Evolutionary conservation across 2,329 filamentous ascomycete species (phyloP).

Genomic region (Onygenales sp.): DNA sequence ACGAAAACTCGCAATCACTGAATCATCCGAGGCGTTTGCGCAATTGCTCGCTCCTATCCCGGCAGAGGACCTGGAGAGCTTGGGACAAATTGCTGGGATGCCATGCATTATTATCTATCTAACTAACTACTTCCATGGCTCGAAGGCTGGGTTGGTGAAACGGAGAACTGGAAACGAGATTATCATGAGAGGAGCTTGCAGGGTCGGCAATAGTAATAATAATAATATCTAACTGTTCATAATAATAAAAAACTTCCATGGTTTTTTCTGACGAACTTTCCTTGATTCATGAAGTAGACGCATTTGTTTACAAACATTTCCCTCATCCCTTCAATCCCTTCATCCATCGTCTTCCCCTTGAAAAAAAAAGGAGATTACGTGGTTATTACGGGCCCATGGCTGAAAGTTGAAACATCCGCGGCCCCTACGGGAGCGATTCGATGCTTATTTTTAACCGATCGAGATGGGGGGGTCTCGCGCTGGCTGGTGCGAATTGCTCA

Average conservation of each 20-base stretch:
- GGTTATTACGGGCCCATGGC: neutral
- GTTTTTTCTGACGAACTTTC: neutral
- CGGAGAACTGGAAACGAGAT: neutral
- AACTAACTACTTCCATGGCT: neutral
- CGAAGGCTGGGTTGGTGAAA: neutral
- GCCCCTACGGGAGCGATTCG: neutral
- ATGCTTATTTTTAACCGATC: neutral
- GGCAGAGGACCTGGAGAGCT: neutral
- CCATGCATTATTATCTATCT: neutral
- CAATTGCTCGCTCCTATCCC: neutral
- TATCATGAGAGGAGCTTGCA: neutral
- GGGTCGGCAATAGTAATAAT: no score
- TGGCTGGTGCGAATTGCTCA: neutral
- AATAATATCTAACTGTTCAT: no score
- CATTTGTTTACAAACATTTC: neutral
- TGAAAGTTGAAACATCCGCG: neutral
- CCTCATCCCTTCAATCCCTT: no score
- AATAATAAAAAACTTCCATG: no score
- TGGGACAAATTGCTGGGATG: neutral
- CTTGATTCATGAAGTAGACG: neutral
- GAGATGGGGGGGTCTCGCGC: neutral
- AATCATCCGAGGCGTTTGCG: neutral
- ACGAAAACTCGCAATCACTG: neutral
- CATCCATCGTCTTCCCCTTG: no score
- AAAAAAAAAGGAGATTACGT: no score